Evolutionary conservation across 1,284 basidiomycete genomes (phyloP).

Genomic region (Wallemia mellicola): DNA sequence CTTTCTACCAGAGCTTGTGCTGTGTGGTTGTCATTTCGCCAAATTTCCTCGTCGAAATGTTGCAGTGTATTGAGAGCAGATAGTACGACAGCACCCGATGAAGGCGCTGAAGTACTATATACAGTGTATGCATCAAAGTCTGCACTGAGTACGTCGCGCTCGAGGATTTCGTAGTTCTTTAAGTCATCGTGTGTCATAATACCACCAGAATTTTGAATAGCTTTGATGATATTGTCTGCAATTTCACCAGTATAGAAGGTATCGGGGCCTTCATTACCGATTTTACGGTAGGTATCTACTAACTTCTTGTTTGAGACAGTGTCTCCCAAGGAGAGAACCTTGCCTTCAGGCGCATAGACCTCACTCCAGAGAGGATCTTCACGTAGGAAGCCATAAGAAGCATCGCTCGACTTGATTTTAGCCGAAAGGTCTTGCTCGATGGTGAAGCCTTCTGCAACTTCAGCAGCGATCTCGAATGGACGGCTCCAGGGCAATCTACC

Average conservation of each 20-base stretch:
- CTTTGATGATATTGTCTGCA: conserved; percentile 37
- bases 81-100: conserved; percentile 44
- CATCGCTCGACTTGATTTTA: conserved; percentile 20
- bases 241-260: conserved; percentile 51
- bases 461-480: conserved; percentile 40
- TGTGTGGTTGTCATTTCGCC: background rate
- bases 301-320: conserved; percentile 34
- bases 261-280: conserved; percentile 35
- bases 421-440: conserved; percentile 42
- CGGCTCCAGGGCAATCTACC: conserved; percentile 43
- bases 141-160: conserved; percentile 42
- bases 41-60: background rate
- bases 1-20: background rate
- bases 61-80: conserved; percentile 54
- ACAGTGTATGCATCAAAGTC: conserved; percentile 44
- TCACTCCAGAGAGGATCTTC: conserved; percentile 39
- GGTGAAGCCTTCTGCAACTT: conserved; percentile 43
- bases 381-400: conserved; percentile 29
- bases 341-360: conserved; percentile 47
- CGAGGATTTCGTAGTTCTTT: conserved; percentile 32
- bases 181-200: conserved; percentile 44
- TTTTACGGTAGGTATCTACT: conserved; percentile 30
- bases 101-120: conserved; percentile 56
- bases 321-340: conserved; percentile 40
- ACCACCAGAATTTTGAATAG: conserved; percentile 20